Percentiles rank a stretch among this genome's conserved stretches.
These are phyloP conservation scores for Lactarius sanguifluus DNA, from an alignment of 768 basidiomycete species.

Conservation along the genomic window DNA sequence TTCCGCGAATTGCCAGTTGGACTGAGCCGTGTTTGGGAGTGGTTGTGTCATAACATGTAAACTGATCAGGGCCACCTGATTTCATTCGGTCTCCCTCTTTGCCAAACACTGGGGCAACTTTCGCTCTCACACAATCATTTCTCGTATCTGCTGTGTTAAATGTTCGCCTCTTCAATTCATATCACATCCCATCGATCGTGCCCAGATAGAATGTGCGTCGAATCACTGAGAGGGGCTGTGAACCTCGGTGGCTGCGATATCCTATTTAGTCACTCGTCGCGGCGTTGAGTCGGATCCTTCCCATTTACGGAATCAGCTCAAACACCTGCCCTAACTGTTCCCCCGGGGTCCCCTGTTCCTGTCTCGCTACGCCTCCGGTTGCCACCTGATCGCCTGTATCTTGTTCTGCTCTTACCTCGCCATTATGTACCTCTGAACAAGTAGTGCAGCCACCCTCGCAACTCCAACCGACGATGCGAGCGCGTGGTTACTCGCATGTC, in stretches of 20 bases:
- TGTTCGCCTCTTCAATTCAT: neutral
- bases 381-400: constrained; percentile 24
- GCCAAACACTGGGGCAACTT: neutral
- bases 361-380: constrained; percentile 33
- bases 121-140: constrained; percentile 17
- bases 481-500: neutral
- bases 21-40: constrained; percentile 28
- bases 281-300: constrained; percentile 35
- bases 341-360: constrained; percentile 30
- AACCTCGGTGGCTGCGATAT: constrained; percentile 20
- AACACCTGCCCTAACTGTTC: constrained; percentile 20
- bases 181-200: constrained; percentile 19
- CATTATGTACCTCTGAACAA: neutral
- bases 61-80: constrained; percentile 25
- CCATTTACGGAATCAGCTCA: constrained; percentile 30
- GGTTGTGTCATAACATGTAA: constrained; percentile 28
- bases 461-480: neutral
- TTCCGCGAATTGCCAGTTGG: constrained; percentile 32
- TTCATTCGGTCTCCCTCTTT: neutral
- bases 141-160: constrained; percentile 13
- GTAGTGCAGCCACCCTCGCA: neutral
- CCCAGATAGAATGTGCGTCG: neutral
- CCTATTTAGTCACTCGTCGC: constrained; percentile 29
- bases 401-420: no score
- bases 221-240: constrained; percentile 23